Evolutionary conservation across 1,284 basidiomycete species (phyloP), one percentile per base, ranked within the genome.

Genomic region (Pterulicium gracile): DNA sequence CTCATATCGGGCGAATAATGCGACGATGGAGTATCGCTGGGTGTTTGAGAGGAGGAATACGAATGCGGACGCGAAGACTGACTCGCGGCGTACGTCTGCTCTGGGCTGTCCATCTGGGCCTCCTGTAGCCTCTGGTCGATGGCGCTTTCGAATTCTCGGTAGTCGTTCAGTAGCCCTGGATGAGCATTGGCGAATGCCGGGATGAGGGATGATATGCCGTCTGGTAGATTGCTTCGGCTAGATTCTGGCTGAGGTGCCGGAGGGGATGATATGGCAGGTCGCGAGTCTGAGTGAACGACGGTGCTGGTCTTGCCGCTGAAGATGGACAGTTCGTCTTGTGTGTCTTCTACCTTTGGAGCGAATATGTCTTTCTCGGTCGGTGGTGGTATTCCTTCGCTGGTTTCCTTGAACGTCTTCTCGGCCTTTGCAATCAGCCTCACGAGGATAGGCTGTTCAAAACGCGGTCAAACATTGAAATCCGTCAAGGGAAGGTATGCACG

Each of bases 251-350:
- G 19, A 10, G 36, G 35, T 15, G n/a, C 53, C 49, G 50, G n/a
- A 47, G 52, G 46, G 19, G 48, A 49, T 36, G 56, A 43, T 14
- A 50, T 41, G 22, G 62, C 49, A 34, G 47, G n/a, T 20, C 17
- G 49, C 43, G 51, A 46, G 49, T 50, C 14, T 73, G 76, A 0
- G 69, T 75, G 1, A 64, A 66, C 13, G 10, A 83, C 64, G 0
- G 73, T 78, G 51, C 79, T 74, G 7, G 75, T 81, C 51, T 75
- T 73, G n/a, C 81, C 81, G 49, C 79, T 75, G 58, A 86, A 84
- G 35, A 86, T 81, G 3, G 75, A 73, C 19, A 86, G 64, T 55
- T 85, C 82, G 56, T 86, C 82, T 44, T 73, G n/a, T 69, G 45
- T 61, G 20, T 61, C 60, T 7, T 57, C 52, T n/a, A 61, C 53